Conservation (phyloP, 2,329 filamentous ascomycete genomes). For the Boeremia lycopersici region DNA sequence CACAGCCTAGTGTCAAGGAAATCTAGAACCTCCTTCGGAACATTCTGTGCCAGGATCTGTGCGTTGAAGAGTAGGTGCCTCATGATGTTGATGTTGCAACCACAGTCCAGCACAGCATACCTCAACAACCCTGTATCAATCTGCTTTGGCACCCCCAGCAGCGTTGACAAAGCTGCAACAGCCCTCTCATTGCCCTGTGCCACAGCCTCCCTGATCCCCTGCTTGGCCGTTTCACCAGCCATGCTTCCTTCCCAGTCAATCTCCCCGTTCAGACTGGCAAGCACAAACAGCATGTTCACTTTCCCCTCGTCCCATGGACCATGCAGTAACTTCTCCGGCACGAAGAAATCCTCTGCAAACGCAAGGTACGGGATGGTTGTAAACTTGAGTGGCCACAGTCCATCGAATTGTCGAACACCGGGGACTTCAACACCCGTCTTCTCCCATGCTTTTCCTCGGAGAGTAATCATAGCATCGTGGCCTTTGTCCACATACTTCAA, state of each 20-base stretch:
- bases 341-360: conserved; percentile 38
- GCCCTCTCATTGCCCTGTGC: conserved; percentile 35
- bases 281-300: conserved; percentile 39
- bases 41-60: conserved; percentile 33
- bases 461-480: conserved; percentile 33
- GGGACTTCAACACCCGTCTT: conserved; percentile 34
- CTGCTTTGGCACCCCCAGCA: conserved; percentile 37
- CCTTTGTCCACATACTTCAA: conserved; percentile 39
- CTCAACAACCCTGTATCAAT: conserved; percentile 38
- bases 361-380: conserved; percentile 38
- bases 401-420: conserved; percentile 31
- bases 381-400: conserved; percentile 40
- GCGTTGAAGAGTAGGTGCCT: conserved; percentile 45
- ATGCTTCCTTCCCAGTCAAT: conserved; percentile 44
- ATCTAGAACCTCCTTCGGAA: conserved; percentile 28
- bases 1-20: conserved; percentile 44
- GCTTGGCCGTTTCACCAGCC: conserved; percentile 43
- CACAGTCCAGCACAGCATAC: conserved; percentile 38
- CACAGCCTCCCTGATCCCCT: conserved; percentile 39
- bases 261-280: conserved; percentile 42
- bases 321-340: conserved; percentile 46
- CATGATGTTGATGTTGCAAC: conserved; percentile 36
- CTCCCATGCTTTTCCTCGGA: conserved; percentile 41
- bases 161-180: conserved; percentile 41
- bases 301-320: conserved; percentile 43